Evolutionary conservation across 306 rosid genomes (phyloP).

Genomic region (Boehmeria nivea): DNA sequence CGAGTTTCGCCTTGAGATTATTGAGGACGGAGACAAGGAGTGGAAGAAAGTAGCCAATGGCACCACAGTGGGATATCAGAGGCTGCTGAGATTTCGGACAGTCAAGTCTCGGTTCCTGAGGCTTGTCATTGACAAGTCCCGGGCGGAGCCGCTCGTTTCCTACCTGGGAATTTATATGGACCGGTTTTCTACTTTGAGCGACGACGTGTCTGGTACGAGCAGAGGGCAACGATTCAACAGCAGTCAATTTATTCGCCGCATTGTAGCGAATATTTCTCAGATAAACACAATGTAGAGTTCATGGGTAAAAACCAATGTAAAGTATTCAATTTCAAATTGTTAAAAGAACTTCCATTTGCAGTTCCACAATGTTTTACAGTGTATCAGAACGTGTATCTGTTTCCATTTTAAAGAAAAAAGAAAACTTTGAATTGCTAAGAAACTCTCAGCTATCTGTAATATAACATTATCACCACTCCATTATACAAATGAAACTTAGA

Average conservation of each 20-base stretch:
- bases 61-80: slow-evolving; percentile 75
- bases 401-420: no score
- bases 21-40: slow-evolving; percentile 29
- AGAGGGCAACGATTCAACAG: slow-evolving; percentile 30
- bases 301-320: no score
- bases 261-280: slow-evolving; percentile 26
- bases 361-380: background rate
- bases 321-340: background rate
- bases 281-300: slow-evolving; percentile 31
- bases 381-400: no score
- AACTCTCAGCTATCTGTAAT: no score
- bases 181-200: slow-evolving; percentile 33
- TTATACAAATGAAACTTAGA: background rate
- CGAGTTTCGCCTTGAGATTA: slow-evolving; percentile 62
- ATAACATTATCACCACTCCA: no score
- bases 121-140: slow-evolving; percentile 59
- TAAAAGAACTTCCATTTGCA: background rate
- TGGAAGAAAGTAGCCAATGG: slow-evolving; percentile 62
- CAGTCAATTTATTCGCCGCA: slow-evolving; percentile 36
- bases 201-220: slow-evolving; percentile 19
- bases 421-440: no score
- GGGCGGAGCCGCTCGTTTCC: slow-evolving; percentile 69
- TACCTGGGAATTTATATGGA: slow-evolving; percentile 62
- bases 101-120: slow-evolving; percentile 52
- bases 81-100: slow-evolving; percentile 56